These are phyloP conservation scores for Botrytis cinerea DNA, from an alignment of 2,329 filamentous ascomycete genomes.

Conservation along the genomic window DNA sequence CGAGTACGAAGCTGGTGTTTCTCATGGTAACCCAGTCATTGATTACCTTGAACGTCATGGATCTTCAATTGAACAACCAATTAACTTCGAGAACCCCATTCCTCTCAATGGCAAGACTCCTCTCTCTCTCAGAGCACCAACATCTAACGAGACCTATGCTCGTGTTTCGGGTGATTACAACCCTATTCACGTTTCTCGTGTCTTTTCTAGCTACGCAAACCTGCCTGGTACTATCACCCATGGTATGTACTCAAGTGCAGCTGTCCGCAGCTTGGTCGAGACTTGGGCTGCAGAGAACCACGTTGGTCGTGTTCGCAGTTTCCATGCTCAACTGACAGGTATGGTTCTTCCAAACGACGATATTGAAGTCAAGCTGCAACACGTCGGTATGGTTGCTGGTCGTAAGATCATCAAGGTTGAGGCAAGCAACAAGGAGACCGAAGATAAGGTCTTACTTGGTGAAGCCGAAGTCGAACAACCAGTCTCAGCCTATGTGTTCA, in stretches of 20 bases:
- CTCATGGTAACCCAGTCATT: slow-evolving; percentile 93
- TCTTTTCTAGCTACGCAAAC: slow-evolving; percentile 94
- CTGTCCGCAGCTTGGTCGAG: slow-evolving; percentile 92
- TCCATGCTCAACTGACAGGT: slow-evolving; percentile 94
- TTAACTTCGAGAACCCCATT: slow-evolving; percentile 97
- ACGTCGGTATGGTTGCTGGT: slow-evolving; percentile 95
- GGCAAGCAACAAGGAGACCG: slow-evolving; percentile 90
- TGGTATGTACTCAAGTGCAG: slow-evolving; percentile 98
- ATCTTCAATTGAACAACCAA: slow-evolving; percentile 88
- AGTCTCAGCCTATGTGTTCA: slow-evolving; percentile 95
- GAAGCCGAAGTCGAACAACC: slow-evolving; percentile 98
- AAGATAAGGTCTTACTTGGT: slow-evolving; percentile 92
- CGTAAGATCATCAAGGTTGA: slow-evolving; percentile 99
- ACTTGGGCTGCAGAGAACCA: slow-evolving; percentile 99
- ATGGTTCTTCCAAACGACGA: slow-evolving; percentile 98
- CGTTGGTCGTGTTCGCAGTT: slow-evolving; percentile 93
- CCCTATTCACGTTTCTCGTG: slow-evolving; percentile 95
- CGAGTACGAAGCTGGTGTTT: slow-evolving; percentile 87
- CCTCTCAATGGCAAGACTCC: slow-evolving; percentile 91
- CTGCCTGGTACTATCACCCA: slow-evolving; percentile 97
- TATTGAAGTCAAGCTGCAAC: slow-evolving; percentile 91
- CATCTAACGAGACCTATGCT: slow-evolving; percentile 97
- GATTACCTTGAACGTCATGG: slow-evolving; percentile 94
- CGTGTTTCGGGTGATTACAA: slow-evolving; percentile 98
- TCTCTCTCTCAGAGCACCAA: slow-evolving; percentile 83